Evolutionary conservation across 1,284 basidiomycete species (phyloP), one percentile per base, ranked within the genome.

Genomic region (Naganishia sp.): DNA sequence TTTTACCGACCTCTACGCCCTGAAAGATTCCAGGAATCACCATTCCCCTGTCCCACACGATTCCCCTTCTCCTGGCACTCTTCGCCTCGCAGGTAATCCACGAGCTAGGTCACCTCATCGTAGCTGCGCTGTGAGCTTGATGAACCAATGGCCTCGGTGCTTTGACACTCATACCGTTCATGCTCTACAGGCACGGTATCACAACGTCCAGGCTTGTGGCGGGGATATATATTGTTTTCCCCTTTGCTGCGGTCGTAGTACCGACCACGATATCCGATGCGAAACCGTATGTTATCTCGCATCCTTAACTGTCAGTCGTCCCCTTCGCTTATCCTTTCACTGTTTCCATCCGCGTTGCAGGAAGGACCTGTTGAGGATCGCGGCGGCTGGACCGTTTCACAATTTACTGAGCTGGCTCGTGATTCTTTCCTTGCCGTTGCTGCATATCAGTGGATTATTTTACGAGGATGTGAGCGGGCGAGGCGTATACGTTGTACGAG

Each of bases 11-110:
- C 7, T 21, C 15, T 4, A 21, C 23, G 43, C 36, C 45, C 25
- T 11, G 9, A 28, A 63, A 79, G 78, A 77, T 79, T 54, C 78
- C 78, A 10, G 78, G 78, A 6, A 52, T 80, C 25, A 80, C 77
- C 0, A 68, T 75, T 6, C 78, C 78, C 0, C 61, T 76, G 21
- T 74, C 74, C 0, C 77, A 80, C 55, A 66, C 78, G 0, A 75
- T 76, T 1, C 75, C 77, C 1, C 66, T 80, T 2, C 53, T 75
- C 0, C 70, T 80, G 6, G 76, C 74, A 0, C 66, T 79, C 15
- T 55, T 78, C 0, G 33, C 75, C 15, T 75, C 75, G 33, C 77
- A 80, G 66, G 67, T 78, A 13, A 67, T 80, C 0, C 78, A 80
- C 63, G 78, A 80, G 56, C 65, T 72, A 1, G 78, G 77, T 1